A percentile compares a stretch with the other conserved stretches of the same genome.
phyloP scores from a whole-genome alignment of 1,284 basidiomycete genomes.

The Earliella scabrosa region DNA sequence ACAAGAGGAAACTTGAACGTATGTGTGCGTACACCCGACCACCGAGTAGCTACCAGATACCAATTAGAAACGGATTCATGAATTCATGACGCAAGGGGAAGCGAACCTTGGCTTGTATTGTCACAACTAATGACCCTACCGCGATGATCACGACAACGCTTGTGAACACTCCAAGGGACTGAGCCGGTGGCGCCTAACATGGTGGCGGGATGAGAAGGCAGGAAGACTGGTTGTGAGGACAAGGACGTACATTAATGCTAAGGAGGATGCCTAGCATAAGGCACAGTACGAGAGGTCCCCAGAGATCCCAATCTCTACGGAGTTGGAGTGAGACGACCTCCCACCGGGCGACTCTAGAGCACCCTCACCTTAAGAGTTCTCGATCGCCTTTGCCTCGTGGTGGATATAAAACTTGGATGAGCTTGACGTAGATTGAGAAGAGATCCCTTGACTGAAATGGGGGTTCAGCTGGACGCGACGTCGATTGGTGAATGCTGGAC shows the following conservation, averaged over 20 bases:
- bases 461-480: not conserved
- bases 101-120: slow-evolving; percentile 85
- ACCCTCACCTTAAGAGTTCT: slow-evolving; percentile 73
- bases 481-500: slow-evolving; percentile 34
- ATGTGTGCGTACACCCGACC: slow-evolving; percentile 79
- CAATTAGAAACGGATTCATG: slow-evolving; percentile 8
- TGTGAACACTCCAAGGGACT: slow-evolving; percentile 89
- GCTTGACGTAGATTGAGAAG: slow-evolving; percentile 87
- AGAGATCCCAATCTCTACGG: slow-evolving; percentile 91
- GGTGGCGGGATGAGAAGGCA: no score
- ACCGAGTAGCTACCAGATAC: slow-evolving; percentile 71
- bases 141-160: slow-evolving; percentile 92
- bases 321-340: not conserved
- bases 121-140: slow-evolving; percentile 86
- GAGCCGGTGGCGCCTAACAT: slow-evolving; percentile 77
- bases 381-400: slow-evolving; percentile 70
- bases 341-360: not conserved
- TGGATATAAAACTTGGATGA: slow-evolving; percentile 92
- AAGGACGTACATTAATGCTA: slow-evolving; percentile 79
- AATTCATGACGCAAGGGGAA: no score
- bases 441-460: slow-evolving; percentile 78
- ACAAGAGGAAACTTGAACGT: not conserved
- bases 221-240: no score
- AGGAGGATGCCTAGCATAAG: slow-evolving; percentile 86
- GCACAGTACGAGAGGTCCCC: slow-evolving; percentile 91